Conservation (phyloP, 768 basidiomycete species). For the Sarcomyxa edulis region DNA sequence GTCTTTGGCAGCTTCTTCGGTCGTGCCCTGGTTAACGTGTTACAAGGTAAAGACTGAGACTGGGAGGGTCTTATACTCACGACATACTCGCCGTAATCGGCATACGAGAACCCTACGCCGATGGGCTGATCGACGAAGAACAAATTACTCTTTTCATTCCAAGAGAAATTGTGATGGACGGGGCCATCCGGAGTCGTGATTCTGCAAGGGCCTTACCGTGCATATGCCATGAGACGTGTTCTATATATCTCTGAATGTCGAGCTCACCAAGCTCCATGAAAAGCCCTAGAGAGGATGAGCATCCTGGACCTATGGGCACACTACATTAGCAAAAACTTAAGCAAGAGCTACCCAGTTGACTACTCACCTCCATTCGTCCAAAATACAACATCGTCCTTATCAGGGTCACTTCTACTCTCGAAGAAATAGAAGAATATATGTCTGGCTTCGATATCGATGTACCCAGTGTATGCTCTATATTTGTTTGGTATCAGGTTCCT, state of each 20-base stretch:
- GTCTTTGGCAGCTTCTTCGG: conserved; percentile 64
- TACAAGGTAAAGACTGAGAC: conserved; percentile 5
- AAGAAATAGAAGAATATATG: conserved; percentile 79
- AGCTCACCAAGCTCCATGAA: conserved; percentile 79
- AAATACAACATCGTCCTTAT: conserved; percentile 57
- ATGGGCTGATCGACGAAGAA: conserved; percentile 62
- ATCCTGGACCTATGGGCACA: conserved; percentile 40
- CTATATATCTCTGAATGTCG: too few species aligned
- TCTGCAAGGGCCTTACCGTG: conserved; percentile 75
- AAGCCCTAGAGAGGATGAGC: conserved; percentile 48
- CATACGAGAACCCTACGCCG: conserved; percentile 59
- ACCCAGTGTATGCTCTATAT: conserved; percentile 54
- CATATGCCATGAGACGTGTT: too few species aligned
- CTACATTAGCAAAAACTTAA: too few species aligned
- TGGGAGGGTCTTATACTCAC: conserved; percentile 24
- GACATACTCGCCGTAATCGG: conserved; percentile 55
- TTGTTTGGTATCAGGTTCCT: neutral
- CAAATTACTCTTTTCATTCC: conserved; percentile 64
- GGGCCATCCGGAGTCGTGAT: conserved; percentile 46
- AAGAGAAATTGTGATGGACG: conserved; percentile 51
- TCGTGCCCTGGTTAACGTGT: conserved; percentile 38
- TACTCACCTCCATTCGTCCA: conserved; percentile 49
- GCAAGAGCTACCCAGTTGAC: conserved; percentile 26
- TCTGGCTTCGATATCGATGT: conserved; percentile 58
- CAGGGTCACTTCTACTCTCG: conserved; percentile 59